These are phyloP conservation scores for Backusella circina DNA, from an alignment of 192 early-diverging fungal species.

Conservation along the genomic window DNA sequence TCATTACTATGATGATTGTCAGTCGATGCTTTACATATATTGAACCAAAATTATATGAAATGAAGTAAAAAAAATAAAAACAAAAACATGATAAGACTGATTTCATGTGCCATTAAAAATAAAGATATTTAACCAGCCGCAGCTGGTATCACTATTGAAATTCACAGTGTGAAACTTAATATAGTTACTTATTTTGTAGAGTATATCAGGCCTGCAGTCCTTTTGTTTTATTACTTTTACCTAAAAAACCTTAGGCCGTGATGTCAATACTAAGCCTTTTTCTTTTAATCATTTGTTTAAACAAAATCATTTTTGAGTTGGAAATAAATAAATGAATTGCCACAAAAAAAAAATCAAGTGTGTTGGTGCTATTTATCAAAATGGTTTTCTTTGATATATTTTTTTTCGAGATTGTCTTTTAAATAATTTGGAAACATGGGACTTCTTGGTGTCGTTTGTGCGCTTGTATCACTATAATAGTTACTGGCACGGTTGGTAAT, in stretches of 20 bases:
- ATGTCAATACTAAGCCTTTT: background rate
- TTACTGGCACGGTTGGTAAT: background rate
- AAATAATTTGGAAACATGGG: conserved; percentile 1
- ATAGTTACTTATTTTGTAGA: too few species aligned
- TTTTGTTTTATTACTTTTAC: too few species aligned
- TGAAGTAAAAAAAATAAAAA: background rate
- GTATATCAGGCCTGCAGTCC: background rate
- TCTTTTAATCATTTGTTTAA: background rate
- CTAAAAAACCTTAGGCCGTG: background rate
- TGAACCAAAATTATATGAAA: background rate
- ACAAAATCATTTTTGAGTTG: background rate
- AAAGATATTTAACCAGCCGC: background rate
- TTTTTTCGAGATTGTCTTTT: background rate
- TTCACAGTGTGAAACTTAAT: background rate
- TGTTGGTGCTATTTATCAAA: too few species aligned
- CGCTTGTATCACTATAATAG: background rate
- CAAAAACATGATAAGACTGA: background rate
- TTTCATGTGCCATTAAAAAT: background rate
- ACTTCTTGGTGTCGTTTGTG: background rate
- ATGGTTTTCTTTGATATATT: background rate
- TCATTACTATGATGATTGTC: background rate
- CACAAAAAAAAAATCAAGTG: too few species aligned
- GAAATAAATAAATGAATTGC: background rate
- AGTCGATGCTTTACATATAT: background rate
- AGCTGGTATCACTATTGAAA: background rate